These are phyloP conservation scores for Lichtheimia corymbifera DNA, from an alignment of 371 early-diverging fungal species.

Conservation along the genomic window DNA sequence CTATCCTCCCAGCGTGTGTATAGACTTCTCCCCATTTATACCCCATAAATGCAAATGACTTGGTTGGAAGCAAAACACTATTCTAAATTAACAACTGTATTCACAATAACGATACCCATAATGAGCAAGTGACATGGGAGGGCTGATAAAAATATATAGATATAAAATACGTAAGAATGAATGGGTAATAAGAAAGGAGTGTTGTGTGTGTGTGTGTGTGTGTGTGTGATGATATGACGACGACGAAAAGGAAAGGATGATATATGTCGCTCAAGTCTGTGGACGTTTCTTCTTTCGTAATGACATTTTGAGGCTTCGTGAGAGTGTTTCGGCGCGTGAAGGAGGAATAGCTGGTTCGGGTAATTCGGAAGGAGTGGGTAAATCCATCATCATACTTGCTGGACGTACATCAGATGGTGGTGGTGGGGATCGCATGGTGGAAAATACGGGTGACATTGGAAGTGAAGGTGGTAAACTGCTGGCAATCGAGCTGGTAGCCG, in stretches of 20 bases:
- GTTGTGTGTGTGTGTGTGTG: too few relatives aligned
- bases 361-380: constrained; percentile 20
- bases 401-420: constrained; percentile 27
- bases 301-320: constrained; percentile 47
- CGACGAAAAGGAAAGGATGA: too few relatives aligned
- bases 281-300: constrained; percentile 42
- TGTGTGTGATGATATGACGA: neutral
- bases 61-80: too few relatives aligned
- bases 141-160: neutral
- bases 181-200: neutral
- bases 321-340: constrained; percentile 47
- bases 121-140: too few relatives aligned
- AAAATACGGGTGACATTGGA: constrained; percentile 18
- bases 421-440: constrained; percentile 19
- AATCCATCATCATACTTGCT: constrained; percentile 12
- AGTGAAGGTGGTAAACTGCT: constrained; percentile 10
- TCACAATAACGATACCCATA: too few relatives aligned
- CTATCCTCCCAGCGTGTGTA: too few relatives aligned
- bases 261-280: neutral
- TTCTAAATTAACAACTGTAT: too few relatives aligned
- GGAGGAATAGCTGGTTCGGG: constrained; percentile 15
- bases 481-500: constrained; percentile 4
- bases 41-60: too few relatives aligned
- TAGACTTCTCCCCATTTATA: too few relatives aligned
- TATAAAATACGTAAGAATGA: neutral